phyloP scores from a whole-genome alignment of 495 filamentous ascomycete species.

The Talaromyces liani region DNA sequence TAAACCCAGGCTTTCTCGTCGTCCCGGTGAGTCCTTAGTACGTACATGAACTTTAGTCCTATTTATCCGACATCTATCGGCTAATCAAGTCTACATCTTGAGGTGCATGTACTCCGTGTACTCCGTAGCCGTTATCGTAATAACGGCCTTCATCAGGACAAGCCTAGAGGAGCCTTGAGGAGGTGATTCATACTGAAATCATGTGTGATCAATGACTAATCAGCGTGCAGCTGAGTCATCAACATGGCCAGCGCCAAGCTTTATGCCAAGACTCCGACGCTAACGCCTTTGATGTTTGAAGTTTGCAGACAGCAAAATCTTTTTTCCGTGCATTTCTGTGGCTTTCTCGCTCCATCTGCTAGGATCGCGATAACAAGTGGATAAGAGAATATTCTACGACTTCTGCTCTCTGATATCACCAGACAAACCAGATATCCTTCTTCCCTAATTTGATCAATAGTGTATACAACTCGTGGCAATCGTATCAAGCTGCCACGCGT shows the following conservation, averaged over 20 bases:
- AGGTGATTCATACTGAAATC: background rate
- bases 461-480: background rate
- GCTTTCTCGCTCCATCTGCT: background rate
- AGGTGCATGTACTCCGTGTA: background rate
- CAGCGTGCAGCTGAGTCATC: slow-evolving; percentile 2
- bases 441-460: background rate
- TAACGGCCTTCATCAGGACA: too few species aligned
- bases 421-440: background rate
- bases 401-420: too few species aligned
- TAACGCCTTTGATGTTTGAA: background rate
- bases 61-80: background rate
- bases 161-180: too few species aligned
- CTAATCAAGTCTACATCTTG: background rate
- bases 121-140: background rate
- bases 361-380: background rate
- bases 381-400: background rate
- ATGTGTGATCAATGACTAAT: background rate
- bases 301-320: slow-evolving; percentile 8
- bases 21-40: background rate
- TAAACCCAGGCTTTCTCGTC: background rate
- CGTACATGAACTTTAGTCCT: background rate
- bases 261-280: background rate
- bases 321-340: slow-evolving; percentile 3
- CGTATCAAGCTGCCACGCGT: background rate
- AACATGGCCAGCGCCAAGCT: background rate